Base-by-base conservation (phyloP, 345 rosid genomes). In the Durio zibethinus region DNA sequence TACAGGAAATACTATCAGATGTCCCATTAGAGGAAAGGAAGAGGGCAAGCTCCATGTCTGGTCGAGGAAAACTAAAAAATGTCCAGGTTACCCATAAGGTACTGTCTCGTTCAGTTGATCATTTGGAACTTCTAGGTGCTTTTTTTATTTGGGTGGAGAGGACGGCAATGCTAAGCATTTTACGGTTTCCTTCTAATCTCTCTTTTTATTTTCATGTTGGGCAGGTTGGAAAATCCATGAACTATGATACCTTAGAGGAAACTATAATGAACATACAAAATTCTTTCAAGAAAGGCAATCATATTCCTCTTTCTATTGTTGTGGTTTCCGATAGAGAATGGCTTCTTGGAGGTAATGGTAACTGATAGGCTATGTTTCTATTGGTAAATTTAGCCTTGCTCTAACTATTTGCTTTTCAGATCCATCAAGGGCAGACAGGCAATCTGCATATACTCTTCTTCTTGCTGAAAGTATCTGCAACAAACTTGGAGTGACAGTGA, bases 381-480 rank as follows among this genome's bases (percentile, higher is more conserved):
- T 69, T 29, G 1, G 25, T 38, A 12, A 81, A 66, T 2, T 48
- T 77, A 43, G 48, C 18, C 45, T 72, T 69, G 74, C 35, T 61
- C 56, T 84, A 76, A 81, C 43, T 52, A 56, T 77, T 80, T 75
- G 63, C 54, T 86, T 62, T 72, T 72, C 87, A 93, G 99, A 96
- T 87, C 89, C 94, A 66, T 88, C 90, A 73, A 91, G 85, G 87
- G 98, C 99, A 48, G 99, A 93, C 89, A 93, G 92, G 85, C 94
- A 91, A 63, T 89, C 94, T 0, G 94, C 93, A 62, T 96, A 87
- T 79, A 86, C 97, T 85, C 98, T 92, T 85, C 90, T 96, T 74
- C 97, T 96, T 23, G 97, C 97, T 64, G 98, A 96, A 84, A 96
- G 78, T 80, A 93, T 96, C 86, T 93, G 98, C 86, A 85, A 68